A percentile compares a stretch with the other conserved stretches of the same genome.
phyloP scores from a whole-genome alignment of 2,329 filamentous ascomycete genomes.

The Geosmithia putterillii region DNA sequence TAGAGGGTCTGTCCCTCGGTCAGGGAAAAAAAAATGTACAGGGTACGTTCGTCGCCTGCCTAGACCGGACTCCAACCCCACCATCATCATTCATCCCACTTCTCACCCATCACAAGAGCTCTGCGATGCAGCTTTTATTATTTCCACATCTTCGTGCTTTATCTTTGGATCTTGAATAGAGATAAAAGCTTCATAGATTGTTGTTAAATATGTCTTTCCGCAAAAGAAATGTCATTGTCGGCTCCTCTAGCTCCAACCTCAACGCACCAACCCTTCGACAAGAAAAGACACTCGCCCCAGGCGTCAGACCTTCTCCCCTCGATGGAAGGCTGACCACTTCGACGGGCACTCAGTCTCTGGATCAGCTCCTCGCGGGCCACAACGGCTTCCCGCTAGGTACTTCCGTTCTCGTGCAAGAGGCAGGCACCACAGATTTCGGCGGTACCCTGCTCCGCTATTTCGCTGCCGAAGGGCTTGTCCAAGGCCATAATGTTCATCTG shows the following conservation, averaged over 20 bases:
- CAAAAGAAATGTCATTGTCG: slow-evolving; percentile 42
- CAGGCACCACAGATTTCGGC: slow-evolving; percentile 87
- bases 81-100: not conserved
- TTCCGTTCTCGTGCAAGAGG: slow-evolving; percentile 72
- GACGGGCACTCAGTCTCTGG: slow-evolving; percentile 77
- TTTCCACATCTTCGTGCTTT: too few relatives aligned
- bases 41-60: too few relatives aligned
- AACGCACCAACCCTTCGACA: slow-evolving; percentile 11
- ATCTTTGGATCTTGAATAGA: not conserved
- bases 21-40: not conserved
- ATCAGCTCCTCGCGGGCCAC: slow-evolving; percentile 76
- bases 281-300: slow-evolving; percentile 26
- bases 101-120: not conserved
- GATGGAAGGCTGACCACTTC: slow-evolving; percentile 84
- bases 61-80: not conserved
- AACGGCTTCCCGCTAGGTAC: slow-evolving; percentile 73
- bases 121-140: too few relatives aligned
- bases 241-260: slow-evolving; percentile 8
- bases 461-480: slow-evolving; percentile 83
- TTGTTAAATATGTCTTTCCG: slow-evolving; percentile 38
- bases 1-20: too few relatives aligned
- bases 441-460: slow-evolving; percentile 78
- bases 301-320: slow-evolving; percentile 71
- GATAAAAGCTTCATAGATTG: too few relatives aligned
- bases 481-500: slow-evolving; percentile 81